Evolutionary conservation across 148 eudicot species (phyloP), one percentile per base, ranked within the genome.

Genomic region (Persicaria maculosa): DNA sequence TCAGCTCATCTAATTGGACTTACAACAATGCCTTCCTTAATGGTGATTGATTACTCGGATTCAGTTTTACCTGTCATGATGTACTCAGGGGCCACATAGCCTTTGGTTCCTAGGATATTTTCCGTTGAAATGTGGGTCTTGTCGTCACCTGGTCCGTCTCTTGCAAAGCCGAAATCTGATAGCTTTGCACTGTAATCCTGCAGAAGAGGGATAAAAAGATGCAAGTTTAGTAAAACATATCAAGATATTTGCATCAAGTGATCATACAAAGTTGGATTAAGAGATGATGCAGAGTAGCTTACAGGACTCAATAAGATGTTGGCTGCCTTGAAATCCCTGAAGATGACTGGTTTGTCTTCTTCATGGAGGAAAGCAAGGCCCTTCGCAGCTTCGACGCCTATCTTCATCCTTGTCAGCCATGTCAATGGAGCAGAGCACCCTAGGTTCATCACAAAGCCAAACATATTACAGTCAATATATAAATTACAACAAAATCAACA

Each of bases 341-440:
- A 88, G 10, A 91, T 91, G 31, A 91, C 90, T 0, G 97, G 89
- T 71, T 85, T 86, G 68, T 84, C 84, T 52, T 86, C 85, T 48
- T 86, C 89, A 77, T 91, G 97, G 67, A 91, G 97, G 75, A 82
- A 91, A 73, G 88, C 86, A 67, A 91, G 86, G 57, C 97, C 90
- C 77, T 88, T 91, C 17, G 97, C 97, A 55, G 94, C 92, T 68
- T 85, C 90, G 68, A 91, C 72, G 17, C 88, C 92, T 16, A 91
- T 89, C 76, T 88, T 89, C 57, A 91, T 82, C 58, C 97, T 86
- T n/a, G 89, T 89, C 76, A 80, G 54, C 73, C 98, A 93, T 68
- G 91, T 89, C 81, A 90, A 71, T 1, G 90, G 72, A 75, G 79
- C 74, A 12, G 86, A 84, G 72, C 78, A 75, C 64, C 93, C 97